Conservation (phyloP, 495 filamentous ascomycete genomes). For the Gamarada debralockiae region DNA sequence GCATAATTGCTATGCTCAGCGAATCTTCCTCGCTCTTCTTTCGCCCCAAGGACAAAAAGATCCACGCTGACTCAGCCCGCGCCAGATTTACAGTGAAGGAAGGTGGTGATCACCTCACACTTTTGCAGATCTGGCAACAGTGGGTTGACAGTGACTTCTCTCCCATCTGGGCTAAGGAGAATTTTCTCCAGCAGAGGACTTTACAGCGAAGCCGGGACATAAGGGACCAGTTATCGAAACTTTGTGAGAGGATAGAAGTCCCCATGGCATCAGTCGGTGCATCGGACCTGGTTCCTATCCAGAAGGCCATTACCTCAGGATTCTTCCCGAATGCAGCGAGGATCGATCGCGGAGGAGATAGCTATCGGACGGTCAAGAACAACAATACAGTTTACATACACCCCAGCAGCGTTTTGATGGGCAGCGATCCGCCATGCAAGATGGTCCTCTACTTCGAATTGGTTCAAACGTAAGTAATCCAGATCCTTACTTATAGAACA, state of each 20-base stretch:
- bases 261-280: conserved; percentile 62
- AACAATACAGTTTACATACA: conserved; percentile 87
- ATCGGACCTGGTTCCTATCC: conserved; percentile 68
- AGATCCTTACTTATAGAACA: too few relatives aligned
- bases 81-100: conserved; percentile 88
- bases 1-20: conserved; percentile 89
- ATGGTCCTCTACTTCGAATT: conserved; percentile 91
- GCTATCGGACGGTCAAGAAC: conserved; percentile 93
- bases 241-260: conserved; percentile 93
- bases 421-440: conserved; percentile 70
- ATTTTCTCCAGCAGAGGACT: conserved; percentile 87
- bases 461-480: conserved; percentile 87
- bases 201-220: conserved; percentile 87
- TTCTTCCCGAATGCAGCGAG: conserved; percentile 95
- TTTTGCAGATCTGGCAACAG: conserved; percentile 96
- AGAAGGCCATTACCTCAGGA: conserved; percentile 83
- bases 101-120: conserved; percentile 85
- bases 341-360: conserved; percentile 79
- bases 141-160: conserved; percentile 94
- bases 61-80: conserved; percentile 91
- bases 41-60: conserved; percentile 95
- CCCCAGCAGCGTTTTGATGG: conserved; percentile 77
- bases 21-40: conserved; percentile 90
- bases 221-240: conserved; percentile 87
- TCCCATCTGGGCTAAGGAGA: conserved; percentile 86